phyloP scores from a whole-genome alignment of 495 filamentous ascomycete genomes.

The Oleoguttula mirabilis region DNA sequence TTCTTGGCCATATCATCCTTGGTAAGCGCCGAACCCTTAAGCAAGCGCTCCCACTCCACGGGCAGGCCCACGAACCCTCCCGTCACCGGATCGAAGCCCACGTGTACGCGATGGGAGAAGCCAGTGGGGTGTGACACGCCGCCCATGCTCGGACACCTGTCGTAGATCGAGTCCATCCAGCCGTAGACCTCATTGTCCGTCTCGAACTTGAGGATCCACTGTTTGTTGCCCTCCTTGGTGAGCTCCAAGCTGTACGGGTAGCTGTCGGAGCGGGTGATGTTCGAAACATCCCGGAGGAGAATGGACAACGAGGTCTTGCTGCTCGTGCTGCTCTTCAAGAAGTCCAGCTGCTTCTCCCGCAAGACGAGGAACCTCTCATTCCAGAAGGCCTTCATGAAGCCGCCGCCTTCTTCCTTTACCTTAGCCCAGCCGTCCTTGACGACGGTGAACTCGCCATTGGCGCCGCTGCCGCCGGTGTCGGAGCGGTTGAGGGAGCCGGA shows the following conservation, averaged over 20 bases:
- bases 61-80: constrained; percentile 90
- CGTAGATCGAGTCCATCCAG: constrained; percentile 96
- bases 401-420: constrained; percentile 65
- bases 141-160: constrained; percentile 90
- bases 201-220: constrained; percentile 79
- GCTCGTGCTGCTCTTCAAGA: constrained; percentile 70
- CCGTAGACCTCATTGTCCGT: constrained; percentile 92
- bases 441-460: constrained; percentile 46
- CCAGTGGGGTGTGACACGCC: constrained; percentile 97
- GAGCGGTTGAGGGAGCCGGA: constrained; percentile 33
- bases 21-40: constrained; percentile 91
- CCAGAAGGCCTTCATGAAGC: constrained; percentile 74
- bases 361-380: constrained; percentile 79
- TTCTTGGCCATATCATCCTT: constrained; percentile 97
- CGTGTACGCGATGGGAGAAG: constrained; percentile 91
- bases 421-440: constrained; percentile 83
- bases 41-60: constrained; percentile 87
- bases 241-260: constrained; percentile 87
- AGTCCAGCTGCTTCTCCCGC: constrained; percentile 78
- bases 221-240: constrained; percentile 68
- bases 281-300: constrained; percentile 68
- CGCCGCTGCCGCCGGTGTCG: constrained; percentile 8
- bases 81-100: constrained; percentile 88
- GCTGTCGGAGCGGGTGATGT: constrained; percentile 74
- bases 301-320: constrained; percentile 72